Conservation (phyloP, 225 moss, liverwort and hornwort genomes). For the Physcomitrium patens region DNA sequence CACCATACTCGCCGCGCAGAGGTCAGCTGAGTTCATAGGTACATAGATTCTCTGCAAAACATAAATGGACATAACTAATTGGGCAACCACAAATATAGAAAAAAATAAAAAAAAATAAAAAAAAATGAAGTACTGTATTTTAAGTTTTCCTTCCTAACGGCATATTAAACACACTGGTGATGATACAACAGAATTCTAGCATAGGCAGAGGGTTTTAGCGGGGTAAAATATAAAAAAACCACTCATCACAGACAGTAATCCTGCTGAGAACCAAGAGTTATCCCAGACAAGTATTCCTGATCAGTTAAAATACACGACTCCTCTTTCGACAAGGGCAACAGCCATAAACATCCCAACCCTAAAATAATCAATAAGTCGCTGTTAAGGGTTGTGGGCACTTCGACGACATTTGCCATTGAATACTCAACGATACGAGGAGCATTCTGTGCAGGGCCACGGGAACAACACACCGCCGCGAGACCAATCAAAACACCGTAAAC, state of each 20-base stretch:
- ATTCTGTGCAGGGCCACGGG: too few species aligned
- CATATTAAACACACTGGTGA: neutral
- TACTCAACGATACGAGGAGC: too few species aligned
- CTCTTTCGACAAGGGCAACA: neutral
- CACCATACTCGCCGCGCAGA: too few species aligned
- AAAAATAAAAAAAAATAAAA: too few species aligned
- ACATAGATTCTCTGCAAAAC: neutral
- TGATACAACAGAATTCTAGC: neutral
- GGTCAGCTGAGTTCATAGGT: neutral
- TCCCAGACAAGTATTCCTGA: too few species aligned
- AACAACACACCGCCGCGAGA: too few species aligned
- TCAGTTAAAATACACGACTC: neutral
- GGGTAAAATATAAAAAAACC: too few species aligned
- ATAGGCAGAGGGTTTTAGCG: too few species aligned
- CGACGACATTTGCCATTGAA: too few species aligned
- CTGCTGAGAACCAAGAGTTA: too few species aligned
- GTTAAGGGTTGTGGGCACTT: too few species aligned
- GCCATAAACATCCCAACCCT: neutral
- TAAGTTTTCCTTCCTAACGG: constrained; percentile 2
- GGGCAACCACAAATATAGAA: neutral
- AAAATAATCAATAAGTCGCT: neutral
- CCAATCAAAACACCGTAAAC: neutral
- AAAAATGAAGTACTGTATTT: neutral
- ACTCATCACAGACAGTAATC: too few species aligned
- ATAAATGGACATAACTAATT: neutral